Evolutionary conservation across 1,139 yeast species (phyloP).

Genomic region (Pneumocystis wakefieldiae): DNA sequence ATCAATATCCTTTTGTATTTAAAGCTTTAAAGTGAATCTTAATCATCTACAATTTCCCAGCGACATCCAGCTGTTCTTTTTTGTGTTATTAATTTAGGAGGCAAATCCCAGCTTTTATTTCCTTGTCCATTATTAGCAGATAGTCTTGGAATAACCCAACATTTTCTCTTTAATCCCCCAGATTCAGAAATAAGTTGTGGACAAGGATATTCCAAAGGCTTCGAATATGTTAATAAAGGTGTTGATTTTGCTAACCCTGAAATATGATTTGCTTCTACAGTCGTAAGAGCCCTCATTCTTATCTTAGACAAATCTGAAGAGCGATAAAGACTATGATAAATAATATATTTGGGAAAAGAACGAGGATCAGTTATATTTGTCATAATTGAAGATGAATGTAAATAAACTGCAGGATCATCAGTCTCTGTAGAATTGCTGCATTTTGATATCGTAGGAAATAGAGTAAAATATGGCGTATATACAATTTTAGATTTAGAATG

Average conservation of each 20-base stretch:
- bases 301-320: neutral
- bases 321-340: constrained; percentile 4
- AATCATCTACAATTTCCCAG: neutral
- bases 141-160: constrained; percentile 8
- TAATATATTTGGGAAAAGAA: constrained; percentile 8
- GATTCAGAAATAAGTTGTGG: neutral
- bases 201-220: constrained; percentile 6
- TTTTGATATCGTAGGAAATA: constrained; percentile 5
- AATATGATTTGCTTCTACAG: constrained; percentile 4
- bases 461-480: constrained; percentile 7
- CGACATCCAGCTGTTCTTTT: neutral
- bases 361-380: constrained; percentile 3
- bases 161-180: constrained; percentile 4
- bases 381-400: constrained; percentile 9
- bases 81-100: constrained; percentile 8
- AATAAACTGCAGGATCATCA: constrained; percentile 6
- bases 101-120: constrained; percentile 8
- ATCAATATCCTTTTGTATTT: neutral
- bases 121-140: constrained; percentile 8
- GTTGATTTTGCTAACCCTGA: constrained; percentile 7
- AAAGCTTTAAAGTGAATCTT: neutral
- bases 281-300: constrained; percentile 6
- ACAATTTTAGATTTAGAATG: constrained; percentile 5
- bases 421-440: neutral
- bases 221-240: constrained; percentile 8